Percentiles rank a stretch among this genome's conserved stretches.
Conservation (phyloP, 2,329 filamentous ascomycete genomes). For the Metarhizium anisopliae region DNA sequence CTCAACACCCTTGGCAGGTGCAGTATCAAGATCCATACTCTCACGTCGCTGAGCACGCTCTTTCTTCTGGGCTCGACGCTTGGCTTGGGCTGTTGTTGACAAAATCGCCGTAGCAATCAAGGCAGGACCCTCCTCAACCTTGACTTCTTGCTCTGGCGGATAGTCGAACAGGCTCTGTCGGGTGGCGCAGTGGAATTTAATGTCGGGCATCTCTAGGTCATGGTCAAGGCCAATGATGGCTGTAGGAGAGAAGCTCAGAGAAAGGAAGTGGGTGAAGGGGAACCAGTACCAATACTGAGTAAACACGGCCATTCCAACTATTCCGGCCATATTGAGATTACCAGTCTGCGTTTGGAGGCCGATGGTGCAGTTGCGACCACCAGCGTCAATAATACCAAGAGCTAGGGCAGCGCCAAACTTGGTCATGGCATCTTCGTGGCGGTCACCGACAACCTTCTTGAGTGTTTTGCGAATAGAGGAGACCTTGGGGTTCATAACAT, state of each 20-base stretch:
- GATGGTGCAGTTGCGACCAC: slow-evolving; percentile 96
- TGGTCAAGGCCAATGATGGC: slow-evolving; percentile 92
- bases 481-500: slow-evolving; percentile 97
- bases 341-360: slow-evolving; percentile 95
- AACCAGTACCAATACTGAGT: slow-evolving; percentile 99
- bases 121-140: slow-evolving; percentile 85
- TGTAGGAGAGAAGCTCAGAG: slow-evolving; percentile 92
- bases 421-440: slow-evolving; percentile 98
- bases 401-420: slow-evolving; percentile 95
- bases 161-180: slow-evolving; percentile 96
- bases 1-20: slow-evolving; percentile 54
- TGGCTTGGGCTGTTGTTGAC: slow-evolving; percentile 94
- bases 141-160: slow-evolving; percentile 91
- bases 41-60: slow-evolving; percentile 82
- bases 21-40: slow-evolving; percentile 89
- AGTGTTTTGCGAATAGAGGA: slow-evolving; percentile 83
- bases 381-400: slow-evolving; percentile 93
- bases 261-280: slow-evolving; percentile 94
- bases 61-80: slow-evolving; percentile 88
- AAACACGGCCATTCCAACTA: slow-evolving; percentile 96
- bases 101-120: slow-evolving; percentile 92
- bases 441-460: slow-evolving; percentile 86
- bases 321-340: slow-evolving; percentile 96
- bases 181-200: slow-evolving; percentile 94
- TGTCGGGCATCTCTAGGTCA: slow-evolving; percentile 83